Evolutionary conservation across 2,329 filamentous ascomycete genomes (phyloP).

Genomic region (Metarhizium sp.): DNA sequence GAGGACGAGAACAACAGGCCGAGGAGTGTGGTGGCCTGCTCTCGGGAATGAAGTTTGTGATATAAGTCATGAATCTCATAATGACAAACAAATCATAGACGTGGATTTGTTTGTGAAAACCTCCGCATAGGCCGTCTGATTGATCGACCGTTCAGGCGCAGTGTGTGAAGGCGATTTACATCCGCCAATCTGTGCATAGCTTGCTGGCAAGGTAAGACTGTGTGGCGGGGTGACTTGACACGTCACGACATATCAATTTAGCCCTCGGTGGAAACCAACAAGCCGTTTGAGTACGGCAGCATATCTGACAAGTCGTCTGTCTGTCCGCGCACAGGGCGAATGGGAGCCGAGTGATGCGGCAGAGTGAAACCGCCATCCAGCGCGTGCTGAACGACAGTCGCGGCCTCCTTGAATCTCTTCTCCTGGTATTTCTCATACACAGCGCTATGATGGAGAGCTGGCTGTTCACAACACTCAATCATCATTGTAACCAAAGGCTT

Average conservation of each 20-base stretch:
- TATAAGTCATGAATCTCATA: conserved; percentile 10
- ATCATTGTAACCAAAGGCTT: conserved; percentile 68
- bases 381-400: conserved; percentile 69
- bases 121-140: background rate
- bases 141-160: background rate
- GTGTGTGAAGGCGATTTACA: background rate
- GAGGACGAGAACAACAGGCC: background rate
- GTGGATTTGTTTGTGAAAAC: background rate
- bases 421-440: conserved; percentile 91
- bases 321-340: conserved; percentile 20
- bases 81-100: conserved; percentile 5
- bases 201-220: background rate
- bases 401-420: conserved; percentile 77
- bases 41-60: conserved; percentile 7
- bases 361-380: conserved; percentile 52
- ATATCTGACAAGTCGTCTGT: conserved; percentile 15
- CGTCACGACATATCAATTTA: background rate
- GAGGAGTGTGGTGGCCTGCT: background rate
- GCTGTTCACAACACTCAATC: conserved; percentile 77
- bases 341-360: conserved; percentile 29
- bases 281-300: conserved; percentile 16
- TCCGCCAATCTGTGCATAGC: background rate
- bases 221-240: background rate
- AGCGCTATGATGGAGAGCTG: conserved; percentile 71
- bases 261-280: conserved; percentile 21